Percentiles rank a stretch among this genome's conserved stretches.
phyloP scores from a whole-genome alignment of 1,284 basidiomycete species.

The Marasmius tenuissimus region DNA sequence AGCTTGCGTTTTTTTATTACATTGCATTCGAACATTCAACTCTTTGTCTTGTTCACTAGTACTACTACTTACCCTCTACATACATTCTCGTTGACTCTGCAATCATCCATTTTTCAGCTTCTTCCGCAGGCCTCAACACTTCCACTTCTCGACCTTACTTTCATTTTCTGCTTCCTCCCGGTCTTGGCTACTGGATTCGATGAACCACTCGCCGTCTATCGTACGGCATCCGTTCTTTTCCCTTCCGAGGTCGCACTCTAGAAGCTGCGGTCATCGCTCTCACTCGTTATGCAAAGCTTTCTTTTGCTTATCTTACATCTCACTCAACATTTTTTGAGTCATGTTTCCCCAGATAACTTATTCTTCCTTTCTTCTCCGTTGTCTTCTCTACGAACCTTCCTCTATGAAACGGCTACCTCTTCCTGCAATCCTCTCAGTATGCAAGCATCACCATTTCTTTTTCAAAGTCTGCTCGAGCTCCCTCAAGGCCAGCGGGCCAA shows the following conservation, averaged over 20 bases:
- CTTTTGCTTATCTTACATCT: background rate
- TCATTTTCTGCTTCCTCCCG: background rate
- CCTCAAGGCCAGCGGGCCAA: too few relatives aligned
- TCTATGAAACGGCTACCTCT: background rate
- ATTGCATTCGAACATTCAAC: background rate
- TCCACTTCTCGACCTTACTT: background rate
- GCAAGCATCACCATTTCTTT: too few relatives aligned
- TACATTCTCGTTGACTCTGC: background rate
- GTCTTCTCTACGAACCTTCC: background rate
- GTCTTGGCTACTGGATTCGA: background rate
- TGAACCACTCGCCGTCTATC: background rate
- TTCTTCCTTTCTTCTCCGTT: background rate
- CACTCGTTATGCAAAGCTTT: background rate
- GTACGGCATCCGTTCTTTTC: background rate
- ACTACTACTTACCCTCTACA: background rate
- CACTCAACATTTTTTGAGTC: background rate
- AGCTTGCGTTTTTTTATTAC: background rate
- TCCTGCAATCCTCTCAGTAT: too few relatives aligned
- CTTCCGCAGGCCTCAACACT: background rate
- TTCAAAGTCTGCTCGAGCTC: too few relatives aligned
- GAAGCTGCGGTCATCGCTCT: background rate
- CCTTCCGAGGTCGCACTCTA: background rate
- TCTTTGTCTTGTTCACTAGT: conserved; percentile 2
- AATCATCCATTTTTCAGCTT: background rate
- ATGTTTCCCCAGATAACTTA: background rate